Evolutionary conservation across 306 rosid genomes (phyloP), one percentile per base, ranked within the genome.

Genomic region (Ammopiptanthus mongolicus): DNA sequence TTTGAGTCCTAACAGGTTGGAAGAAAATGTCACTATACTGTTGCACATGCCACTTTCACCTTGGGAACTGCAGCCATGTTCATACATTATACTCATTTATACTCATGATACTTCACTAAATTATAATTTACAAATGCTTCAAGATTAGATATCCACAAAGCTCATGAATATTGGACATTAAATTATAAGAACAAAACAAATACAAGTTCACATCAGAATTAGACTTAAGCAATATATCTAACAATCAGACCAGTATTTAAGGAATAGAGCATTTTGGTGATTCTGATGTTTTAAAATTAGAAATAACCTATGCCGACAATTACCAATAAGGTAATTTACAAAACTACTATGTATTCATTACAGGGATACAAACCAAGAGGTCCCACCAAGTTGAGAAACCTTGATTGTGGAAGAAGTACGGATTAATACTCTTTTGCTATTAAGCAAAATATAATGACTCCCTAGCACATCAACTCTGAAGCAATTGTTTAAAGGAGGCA

Each of bases 291-390:
- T 29, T 25, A 22, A 77, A 29, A 42, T 57, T 42, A 31, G 48
- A 77, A 29, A 73, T 65, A 61, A 29, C 31, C n/a, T 51, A 70
- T 33, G 52, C 73, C 17, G 29, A 69, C 18, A 50, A 48, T 58
- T 22, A 34, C 17, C 46, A 9, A 14, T 47, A 21, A 36, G 63
- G 65, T 36, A 34, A 62, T 36, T 23, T 46, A 8, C 46, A 44
- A 81, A 12, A 25, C 8, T 8, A 5, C 15, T 17, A 36, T 55
- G 41, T 14, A 69, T 62, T 70, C 52, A 56, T 64, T 50, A 2
- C 58, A 59, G 33, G 48, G 55, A 25, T 59, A 74, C 53, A 21
- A 68, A 46, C n/a, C 39, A 53, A 46, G 12, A 51, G 47, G 42
- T 13, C 34, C 58, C 59, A 52, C 21, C 2, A 21, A 9, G 52